phyloP scores from a whole-genome alignment of 1,284 basidiomycete species.

The Boletus semigastroideus region DNA sequence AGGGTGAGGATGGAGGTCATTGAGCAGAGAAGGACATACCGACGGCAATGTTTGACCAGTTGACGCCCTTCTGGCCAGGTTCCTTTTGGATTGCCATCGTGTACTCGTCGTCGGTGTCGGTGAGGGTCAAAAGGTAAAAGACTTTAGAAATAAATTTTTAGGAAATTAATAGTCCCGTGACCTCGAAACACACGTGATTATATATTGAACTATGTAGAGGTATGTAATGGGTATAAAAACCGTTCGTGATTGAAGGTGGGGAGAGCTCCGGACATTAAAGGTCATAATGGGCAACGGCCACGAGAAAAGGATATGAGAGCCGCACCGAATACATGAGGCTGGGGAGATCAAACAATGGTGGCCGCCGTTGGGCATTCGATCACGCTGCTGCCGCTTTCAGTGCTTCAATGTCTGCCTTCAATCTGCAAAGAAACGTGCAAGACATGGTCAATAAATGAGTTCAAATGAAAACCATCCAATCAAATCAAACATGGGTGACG shows the following conservation, averaged over 20 bases:
- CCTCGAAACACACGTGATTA: no score
- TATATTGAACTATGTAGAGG: no score
- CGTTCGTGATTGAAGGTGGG: conserved; percentile 1
- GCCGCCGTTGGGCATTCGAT: conserved; percentile 13
- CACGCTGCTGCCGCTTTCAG: conserved; percentile 26
- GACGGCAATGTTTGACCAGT: conserved; percentile 99
- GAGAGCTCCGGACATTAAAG: conserved; percentile 15
- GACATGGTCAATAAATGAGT: conserved; percentile 39
- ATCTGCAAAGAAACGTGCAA: conserved; percentile 42
- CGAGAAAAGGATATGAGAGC: conserved; percentile 24
- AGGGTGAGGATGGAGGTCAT: conserved; percentile 22
- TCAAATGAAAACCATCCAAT: conserved; percentile 16
- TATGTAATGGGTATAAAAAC: conserved; percentile 30
- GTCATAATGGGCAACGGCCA: conserved; percentile 15
- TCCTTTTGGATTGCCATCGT: conserved; percentile 77
- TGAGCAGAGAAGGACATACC: conserved; percentile 49
- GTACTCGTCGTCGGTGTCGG: not conserved
- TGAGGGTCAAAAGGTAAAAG: no score
- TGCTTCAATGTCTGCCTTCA: conserved; percentile 64
- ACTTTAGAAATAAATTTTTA: no score
- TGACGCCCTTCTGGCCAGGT: conserved; percentile 92
- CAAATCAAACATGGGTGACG: conserved; percentile 13
- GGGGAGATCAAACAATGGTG: not conserved
- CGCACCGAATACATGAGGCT: conserved; percentile 37
- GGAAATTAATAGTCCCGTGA: no score